phyloP scores from a whole-genome alignment of 2,329 filamentous ascomycete species.

The Claviceps lovelessii region DNA sequence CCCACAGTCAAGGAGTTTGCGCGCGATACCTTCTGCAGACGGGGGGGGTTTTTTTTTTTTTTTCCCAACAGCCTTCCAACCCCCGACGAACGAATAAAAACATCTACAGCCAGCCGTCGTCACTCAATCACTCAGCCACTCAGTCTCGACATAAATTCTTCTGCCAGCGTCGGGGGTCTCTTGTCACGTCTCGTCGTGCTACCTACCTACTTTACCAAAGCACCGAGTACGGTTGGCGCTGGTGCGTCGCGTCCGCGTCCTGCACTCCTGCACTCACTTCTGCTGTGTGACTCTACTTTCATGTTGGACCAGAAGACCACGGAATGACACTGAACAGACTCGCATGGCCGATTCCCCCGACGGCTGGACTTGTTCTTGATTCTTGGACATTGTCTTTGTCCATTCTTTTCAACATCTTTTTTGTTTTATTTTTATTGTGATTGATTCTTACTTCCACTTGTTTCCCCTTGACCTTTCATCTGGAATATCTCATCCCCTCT shows the following conservation, averaged over 20 bases:
- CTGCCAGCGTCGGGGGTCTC: neutral
- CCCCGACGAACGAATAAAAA: neutral
- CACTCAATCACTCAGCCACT: neutral
- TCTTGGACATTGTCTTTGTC: neutral
- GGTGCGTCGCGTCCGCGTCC: too few species aligned
- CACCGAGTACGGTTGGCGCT: too few species aligned
- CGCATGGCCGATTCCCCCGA: neutral
- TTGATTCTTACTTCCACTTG: too few species aligned
- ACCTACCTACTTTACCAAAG: neutral
- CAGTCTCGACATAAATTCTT: neutral
- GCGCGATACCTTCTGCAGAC: neutral
- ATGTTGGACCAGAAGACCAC: neutral
- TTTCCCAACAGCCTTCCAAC: neutral
- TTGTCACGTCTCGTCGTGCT: neutral
- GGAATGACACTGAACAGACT: neutral
- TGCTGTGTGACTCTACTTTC: too few species aligned
- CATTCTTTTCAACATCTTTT: neutral
- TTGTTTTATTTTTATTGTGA: neutral
- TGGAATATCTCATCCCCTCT: neutral
- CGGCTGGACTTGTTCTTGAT: too few species aligned
- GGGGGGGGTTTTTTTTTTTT: neutral
- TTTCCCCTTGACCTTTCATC: neutral
- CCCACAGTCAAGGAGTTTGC: too few species aligned
- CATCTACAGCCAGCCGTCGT: neutral
- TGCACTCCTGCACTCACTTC: too few species aligned